phyloP scores from a whole-genome alignment of 2,329 filamentous ascomycete genomes.

The Acrocalymma vagum region DNA sequence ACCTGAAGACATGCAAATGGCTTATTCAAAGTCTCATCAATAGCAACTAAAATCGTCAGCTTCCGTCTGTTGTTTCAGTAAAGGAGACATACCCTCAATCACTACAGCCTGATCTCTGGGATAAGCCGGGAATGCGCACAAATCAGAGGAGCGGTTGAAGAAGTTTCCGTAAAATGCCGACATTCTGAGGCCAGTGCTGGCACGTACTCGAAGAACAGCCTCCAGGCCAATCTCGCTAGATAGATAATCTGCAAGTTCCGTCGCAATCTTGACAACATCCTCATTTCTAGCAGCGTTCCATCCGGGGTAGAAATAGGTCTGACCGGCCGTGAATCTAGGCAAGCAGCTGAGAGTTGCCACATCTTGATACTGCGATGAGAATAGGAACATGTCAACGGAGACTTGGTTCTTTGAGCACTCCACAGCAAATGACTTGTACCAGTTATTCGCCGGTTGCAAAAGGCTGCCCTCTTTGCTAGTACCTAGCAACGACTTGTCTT shows the following conservation, averaged over 20 bases:
- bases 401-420: constrained; percentile 99
- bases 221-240: constrained; percentile 96
- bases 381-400: constrained; percentile 68
- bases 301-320: constrained; percentile 98
- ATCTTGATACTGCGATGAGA: constrained; percentile 73
- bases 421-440: constrained; percentile 99
- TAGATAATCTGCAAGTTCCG: constrained; percentile 96
- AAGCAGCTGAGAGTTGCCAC: constrained; percentile 96
- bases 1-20: constrained; percentile 81
- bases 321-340: constrained; percentile 93
- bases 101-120: constrained; percentile 97
- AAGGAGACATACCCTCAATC: too few species aligned
- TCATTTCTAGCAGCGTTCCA: constrained; percentile 95
- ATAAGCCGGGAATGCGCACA: constrained; percentile 98
- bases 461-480: constrained; percentile 90
- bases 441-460: constrained; percentile 91
- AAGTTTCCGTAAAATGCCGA: constrained; percentile 99
- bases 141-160: constrained; percentile 96
- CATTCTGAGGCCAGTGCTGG: constrained; percentile 94
- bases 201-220: constrained; percentile 92
- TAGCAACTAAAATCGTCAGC: too few species aligned
- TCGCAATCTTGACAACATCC: constrained; percentile 97
- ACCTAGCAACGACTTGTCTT: constrained; percentile 94
- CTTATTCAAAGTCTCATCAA: constrained; percentile 93
- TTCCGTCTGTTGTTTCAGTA: too few species aligned